These are phyloP conservation scores for Boechera stricta DNA, from an alignment of 345 rosid genomes.

Conservation along the genomic window DNA sequence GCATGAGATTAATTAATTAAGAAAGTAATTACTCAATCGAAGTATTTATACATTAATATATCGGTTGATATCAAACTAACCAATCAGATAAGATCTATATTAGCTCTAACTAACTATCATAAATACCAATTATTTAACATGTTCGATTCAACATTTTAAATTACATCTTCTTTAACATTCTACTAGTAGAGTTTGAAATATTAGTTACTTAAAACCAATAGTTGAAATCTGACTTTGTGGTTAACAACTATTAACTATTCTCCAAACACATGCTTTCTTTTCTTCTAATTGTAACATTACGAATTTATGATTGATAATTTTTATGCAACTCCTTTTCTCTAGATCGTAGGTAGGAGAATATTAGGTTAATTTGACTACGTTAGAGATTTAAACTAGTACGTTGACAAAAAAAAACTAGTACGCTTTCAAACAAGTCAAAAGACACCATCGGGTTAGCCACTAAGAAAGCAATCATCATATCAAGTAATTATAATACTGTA, in stretches of 20 bases:
- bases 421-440: constrained; percentile 34
- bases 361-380: constrained; percentile 32
- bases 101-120: background rate
- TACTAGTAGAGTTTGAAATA: constrained; percentile 10
- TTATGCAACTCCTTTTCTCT: constrained; percentile 19
- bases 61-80: constrained; percentile 8
- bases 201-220: constrained; percentile 29
- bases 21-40: constrained; percentile 21
- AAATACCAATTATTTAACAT: background rate
- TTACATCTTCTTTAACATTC: constrained; percentile 11
- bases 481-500: background rate
- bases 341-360: constrained; percentile 23
- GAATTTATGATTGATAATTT: constrained; percentile 29
- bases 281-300: constrained; percentile 10
- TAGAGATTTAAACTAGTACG: constrained; percentile 16
- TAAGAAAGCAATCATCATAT: constrained; percentile 33
- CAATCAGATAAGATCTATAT: constrained; percentile 21
- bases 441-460: constrained; percentile 40
- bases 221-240: constrained; percentile 23
- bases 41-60: background rate
- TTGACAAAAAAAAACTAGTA: background rate
- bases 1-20: constrained; percentile 14
- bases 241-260: constrained; percentile 9
- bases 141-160: constrained; percentile 13
- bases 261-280: constrained; percentile 8